These are phyloP conservation scores for Volvox carteri DNA, from an alignment of 163 green algal species.

Conservation along the genomic window DNA sequence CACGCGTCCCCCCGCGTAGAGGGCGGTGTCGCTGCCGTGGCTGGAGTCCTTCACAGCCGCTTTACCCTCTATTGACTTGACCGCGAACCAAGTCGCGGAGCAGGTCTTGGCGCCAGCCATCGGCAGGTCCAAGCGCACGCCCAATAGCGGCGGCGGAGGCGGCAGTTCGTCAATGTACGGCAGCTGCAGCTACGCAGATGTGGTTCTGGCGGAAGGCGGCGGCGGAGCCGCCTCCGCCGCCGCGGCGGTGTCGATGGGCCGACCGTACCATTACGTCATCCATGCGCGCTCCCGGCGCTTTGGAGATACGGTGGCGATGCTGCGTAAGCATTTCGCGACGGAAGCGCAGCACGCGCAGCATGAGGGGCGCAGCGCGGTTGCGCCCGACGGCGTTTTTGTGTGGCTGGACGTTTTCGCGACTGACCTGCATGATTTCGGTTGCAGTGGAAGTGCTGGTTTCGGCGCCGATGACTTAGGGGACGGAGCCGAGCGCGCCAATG, in stretches of 20 bases:
- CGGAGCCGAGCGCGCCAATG: too few species aligned
- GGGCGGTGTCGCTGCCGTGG: slow-evolving; percentile 33
- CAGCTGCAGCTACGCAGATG: slow-evolving; percentile 7
- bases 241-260: neutral
- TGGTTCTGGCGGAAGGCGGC: neutral
- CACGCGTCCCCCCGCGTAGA: too few species aligned
- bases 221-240: neutral
- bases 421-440: neutral
- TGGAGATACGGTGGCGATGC: slow-evolving; percentile 13
- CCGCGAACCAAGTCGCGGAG: neutral
- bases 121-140: neutral
- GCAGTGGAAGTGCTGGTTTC: neutral
- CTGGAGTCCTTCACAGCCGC: slow-evolving; percentile 8
- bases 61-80: neutral
- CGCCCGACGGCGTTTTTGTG: neutral
- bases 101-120: neutral
- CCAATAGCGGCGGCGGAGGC: neutral
- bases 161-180: neutral
- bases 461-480: neutral
- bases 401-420: slow-evolving; percentile 27
- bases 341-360: neutral
- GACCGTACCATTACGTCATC: slow-evolving; percentile 50
- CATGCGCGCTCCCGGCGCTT: neutral
- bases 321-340: slow-evolving; percentile 30
- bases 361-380: neutral